Percentiles rank a stretch among this genome's conserved stretches.
Conservation (phyloP, 202 grass and related monocot genomes). For the Musa balbisiana region DNA sequence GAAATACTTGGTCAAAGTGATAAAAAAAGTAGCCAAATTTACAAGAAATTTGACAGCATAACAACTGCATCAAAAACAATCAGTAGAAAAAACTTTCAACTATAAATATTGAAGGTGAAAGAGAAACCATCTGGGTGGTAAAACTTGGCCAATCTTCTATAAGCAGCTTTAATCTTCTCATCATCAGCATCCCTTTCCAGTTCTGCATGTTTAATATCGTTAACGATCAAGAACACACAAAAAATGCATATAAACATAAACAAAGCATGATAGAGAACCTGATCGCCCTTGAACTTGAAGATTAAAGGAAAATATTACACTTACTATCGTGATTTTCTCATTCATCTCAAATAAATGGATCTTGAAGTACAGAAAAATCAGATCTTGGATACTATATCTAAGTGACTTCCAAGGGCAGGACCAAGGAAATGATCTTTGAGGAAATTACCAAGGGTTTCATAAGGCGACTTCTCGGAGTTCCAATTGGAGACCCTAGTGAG, state of each 20-base stretch:
- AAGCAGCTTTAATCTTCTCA: slow-evolving; percentile 71
- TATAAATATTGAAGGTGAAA: slow-evolving; percentile 20
- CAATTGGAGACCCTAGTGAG: slow-evolving; percentile 73
- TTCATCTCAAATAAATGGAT: too few species aligned
- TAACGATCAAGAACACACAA: background rate
- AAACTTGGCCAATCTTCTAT: slow-evolving; percentile 84
- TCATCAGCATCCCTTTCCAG: slow-evolving; percentile 79
- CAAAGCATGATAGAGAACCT: too few species aligned
- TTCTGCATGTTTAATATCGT: slow-evolving; percentile 29
- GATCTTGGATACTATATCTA: too few species aligned
- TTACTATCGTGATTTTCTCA: too few species aligned
- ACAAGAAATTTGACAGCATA: background rate
- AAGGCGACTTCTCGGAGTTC: slow-evolving; percentile 90
- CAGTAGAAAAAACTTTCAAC: background rate
- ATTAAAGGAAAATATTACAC: too few species aligned
- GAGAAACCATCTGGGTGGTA: slow-evolving; percentile 84
- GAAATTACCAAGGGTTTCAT: slow-evolving; percentile 80
- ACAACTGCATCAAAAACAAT: background rate
- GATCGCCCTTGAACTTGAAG: too few species aligned
- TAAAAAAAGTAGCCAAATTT: background rate
- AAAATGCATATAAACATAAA: too few species aligned
- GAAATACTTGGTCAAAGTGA: background rate
- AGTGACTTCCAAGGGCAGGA: background rate
- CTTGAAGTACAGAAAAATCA: too few species aligned
- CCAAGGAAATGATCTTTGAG: background rate